Evolutionary conservation across 2,329 filamentous ascomycete species (phyloP).

Genomic region (Aspergillus sp.): DNA sequence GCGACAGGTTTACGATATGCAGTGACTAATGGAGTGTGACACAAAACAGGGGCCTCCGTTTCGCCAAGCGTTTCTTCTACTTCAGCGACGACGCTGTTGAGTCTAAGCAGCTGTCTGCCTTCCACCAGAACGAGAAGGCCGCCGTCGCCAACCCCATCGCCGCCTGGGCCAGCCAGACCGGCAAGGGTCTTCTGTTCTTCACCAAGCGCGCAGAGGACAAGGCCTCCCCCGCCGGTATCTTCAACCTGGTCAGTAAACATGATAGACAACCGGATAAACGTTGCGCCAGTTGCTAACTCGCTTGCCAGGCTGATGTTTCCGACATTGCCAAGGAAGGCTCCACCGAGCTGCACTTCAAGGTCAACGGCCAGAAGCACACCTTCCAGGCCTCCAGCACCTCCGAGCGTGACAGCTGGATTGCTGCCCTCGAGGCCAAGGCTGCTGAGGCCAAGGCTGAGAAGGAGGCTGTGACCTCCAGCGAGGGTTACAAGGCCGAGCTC

Average conservation of each 20-base stretch:
- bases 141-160: conserved; percentile 74
- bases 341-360: conserved; percentile 82
- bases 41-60: conserved; percentile 72
- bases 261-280: too few species aligned
- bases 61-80: conserved; percentile 93
- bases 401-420: conserved; percentile 92
- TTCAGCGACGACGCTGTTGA: conserved; percentile 74
- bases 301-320: conserved; percentile 61
- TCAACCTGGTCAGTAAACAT: conserved; percentile 71
- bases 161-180: conserved; percentile 90
- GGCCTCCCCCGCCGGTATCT: conserved; percentile 74
- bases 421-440: conserved; percentile 78
- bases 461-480: conserved; percentile 71
- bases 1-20: background rate
- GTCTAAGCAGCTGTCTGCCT: conserved; percentile 70
- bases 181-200: conserved; percentile 92
- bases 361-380: conserved; percentile 85
- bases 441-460: conserved; percentile 82
- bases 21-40: conserved; percentile 24
- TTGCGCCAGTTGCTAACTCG: conserved; percentile 5
- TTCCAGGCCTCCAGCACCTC: conserved; percentile 77
- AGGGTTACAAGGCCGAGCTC: conserved; percentile 84
- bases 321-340: conserved; percentile 75
- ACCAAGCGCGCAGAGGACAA: conserved; percentile 83
- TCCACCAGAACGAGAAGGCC: conserved; percentile 87